Evolutionary conservation across 352 stramenopile species (phyloP), one percentile per base, ranked within the genome.

Genomic region (Thraustochytrium sp.): DNA sequence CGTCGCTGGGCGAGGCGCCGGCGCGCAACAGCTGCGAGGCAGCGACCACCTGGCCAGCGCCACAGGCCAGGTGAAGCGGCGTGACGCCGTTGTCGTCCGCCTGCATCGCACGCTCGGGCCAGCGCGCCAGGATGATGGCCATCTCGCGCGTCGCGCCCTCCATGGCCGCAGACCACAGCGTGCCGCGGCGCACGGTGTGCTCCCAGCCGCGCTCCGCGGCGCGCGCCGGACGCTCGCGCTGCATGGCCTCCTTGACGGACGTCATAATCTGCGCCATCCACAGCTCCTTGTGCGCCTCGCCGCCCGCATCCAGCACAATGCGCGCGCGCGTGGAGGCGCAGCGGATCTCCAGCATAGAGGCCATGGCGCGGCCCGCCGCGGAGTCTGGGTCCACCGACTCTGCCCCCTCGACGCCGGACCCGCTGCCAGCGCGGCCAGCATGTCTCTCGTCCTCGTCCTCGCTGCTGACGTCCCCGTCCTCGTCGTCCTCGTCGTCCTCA

Each of bases 11-110:
- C 18, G 46, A 62, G 42, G 65, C 65, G 9, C 65, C 65, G 23
- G 42, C 49, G 34, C 42, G 42, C 34, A 77, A 36, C 9, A 77
- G 49, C 46, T 77, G 65, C 2, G 42, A 21, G 5, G 49, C 49
- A 11, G 49, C 46, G 8, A 77, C 11, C 16, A 29, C 23, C n/a
- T 38, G 65, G n/a, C 65, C 65, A 11, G 23, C 42, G 18, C 38
- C 23, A n/a, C 42, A 55, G 1, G 65, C 65, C 40, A 77, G 21
- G 46, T 77, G 65, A 18, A 77, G 49, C 21, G 65, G 42, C 8
- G 65, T 55, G n/a, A 75, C 34, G 18, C 65, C 65, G 23, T 77
- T 62, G 34, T 75, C 65, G 46, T 77, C 65, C 18, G 13, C 16
- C 9, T 37, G 9, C 13, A 5, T 37, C 9, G 31, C 65, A 11